Evolutionary conservation across 202 grass and related monocot genomes (phyloP).

Genomic region (Carex sylvatica): DNA sequence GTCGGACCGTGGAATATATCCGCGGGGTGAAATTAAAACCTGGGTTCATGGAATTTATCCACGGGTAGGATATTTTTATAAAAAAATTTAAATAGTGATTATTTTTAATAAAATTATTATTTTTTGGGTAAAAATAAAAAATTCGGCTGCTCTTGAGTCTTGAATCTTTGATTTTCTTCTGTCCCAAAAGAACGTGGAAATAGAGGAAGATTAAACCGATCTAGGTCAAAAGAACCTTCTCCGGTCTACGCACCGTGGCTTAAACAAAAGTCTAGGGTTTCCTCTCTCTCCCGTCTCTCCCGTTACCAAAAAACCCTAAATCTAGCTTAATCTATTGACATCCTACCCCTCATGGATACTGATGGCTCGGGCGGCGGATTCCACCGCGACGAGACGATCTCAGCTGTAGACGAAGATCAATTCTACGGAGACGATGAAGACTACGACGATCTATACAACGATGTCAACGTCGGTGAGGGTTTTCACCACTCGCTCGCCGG

Average conservation of each 20-base stretch:
- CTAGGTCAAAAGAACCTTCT: slow-evolving; percentile 16
- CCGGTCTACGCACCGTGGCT: background rate
- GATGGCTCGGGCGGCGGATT: slow-evolving; percentile 41
- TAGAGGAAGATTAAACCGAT: background rate
- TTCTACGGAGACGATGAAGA: slow-evolving; percentile 74
- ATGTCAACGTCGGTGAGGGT: slow-evolving; percentile 69
- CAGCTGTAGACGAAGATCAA: slow-evolving; percentile 61
- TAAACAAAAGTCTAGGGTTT: slow-evolving; percentile 36
- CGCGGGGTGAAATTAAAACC: too few relatives aligned
- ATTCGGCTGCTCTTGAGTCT: background rate
- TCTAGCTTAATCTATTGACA: slow-evolving; percentile 12
- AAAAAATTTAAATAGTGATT: too few relatives aligned
- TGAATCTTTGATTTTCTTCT: background rate
- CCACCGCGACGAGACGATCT: slow-evolving; percentile 58
- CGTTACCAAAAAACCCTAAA: slow-evolving; percentile 49
- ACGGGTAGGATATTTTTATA: too few relatives aligned
- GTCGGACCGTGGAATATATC: too few relatives aligned
- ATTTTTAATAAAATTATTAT: too few relatives aligned
- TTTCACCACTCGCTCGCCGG: slow-evolving; percentile 44
- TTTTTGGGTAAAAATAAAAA: too few relatives aligned
- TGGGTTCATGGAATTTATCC: too few relatives aligned
- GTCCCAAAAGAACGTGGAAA: background rate
- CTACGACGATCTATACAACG: slow-evolving; percentile 80
- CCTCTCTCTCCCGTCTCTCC: slow-evolving; percentile 16
- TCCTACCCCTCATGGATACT: slow-evolving; percentile 39